A percentile compares a stretch with the other conserved stretches of the same genome.
phyloP scores from a whole-genome alignment of 2,329 filamentous ascomycete species.

The Aspergillus flavus region DNA sequence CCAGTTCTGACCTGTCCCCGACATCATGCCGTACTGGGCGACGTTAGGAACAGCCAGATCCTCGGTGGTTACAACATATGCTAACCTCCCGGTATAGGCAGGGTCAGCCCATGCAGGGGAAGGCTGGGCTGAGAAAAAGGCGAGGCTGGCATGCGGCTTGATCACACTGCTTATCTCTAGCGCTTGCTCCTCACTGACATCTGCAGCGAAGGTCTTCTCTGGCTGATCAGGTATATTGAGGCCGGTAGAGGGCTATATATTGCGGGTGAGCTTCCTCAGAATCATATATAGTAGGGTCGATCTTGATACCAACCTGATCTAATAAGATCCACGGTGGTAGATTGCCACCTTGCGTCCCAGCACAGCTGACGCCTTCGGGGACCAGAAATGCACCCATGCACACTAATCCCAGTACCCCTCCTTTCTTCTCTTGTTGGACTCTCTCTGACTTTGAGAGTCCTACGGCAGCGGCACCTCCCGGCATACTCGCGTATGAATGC shows the following conservation, averaged over 20 bases:
- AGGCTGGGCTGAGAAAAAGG: slow-evolving; percentile 28
- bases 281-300: neutral
- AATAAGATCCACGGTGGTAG: slow-evolving; percentile 28
- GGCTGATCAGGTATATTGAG: slow-evolving; percentile 20
- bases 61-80: slow-evolving; percentile 25
- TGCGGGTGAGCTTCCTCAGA: neutral
- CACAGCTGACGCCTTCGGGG: slow-evolving; percentile 34
- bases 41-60: slow-evolving; percentile 26
- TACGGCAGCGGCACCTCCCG: slow-evolving; percentile 30
- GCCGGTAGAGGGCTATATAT: slow-evolving; percentile 9
- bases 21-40: slow-evolving; percentile 29
- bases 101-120: slow-evolving; percentile 29
- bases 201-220: slow-evolving; percentile 18
- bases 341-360: slow-evolving; percentile 24
- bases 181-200: slow-evolving; percentile 9
- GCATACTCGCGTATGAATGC: slow-evolving; percentile 39
- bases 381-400: slow-evolving; percentile 41
- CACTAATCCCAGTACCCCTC: slow-evolving; percentile 34
- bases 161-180: slow-evolving; percentile 14
- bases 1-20: slow-evolving; percentile 23
- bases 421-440: slow-evolving; percentile 26
- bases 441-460: slow-evolving; percentile 30
- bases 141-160: slow-evolving; percentile 24
- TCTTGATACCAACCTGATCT: slow-evolving; percentile 20
- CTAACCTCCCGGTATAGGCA: slow-evolving; percentile 19